Evolutionary conservation across 495 filamentous ascomycete genomes (phyloP).

Genomic region (Daldinia childiae): DNA sequence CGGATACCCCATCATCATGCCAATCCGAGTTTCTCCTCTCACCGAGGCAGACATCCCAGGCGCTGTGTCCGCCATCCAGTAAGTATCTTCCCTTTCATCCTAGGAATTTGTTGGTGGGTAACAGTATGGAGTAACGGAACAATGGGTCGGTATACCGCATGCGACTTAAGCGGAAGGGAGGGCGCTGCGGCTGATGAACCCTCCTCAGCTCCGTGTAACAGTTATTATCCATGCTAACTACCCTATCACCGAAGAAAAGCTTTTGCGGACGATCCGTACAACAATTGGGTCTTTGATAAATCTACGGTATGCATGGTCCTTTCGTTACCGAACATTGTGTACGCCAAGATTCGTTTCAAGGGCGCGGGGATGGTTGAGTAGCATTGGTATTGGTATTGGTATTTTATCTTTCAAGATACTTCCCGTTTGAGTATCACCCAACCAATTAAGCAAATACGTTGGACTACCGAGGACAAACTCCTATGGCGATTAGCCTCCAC

Average conservation of each 20-base stretch:
- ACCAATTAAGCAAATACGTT: not conserved
- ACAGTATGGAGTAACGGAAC: conserved; percentile 17
- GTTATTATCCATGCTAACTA: conserved; percentile 23
- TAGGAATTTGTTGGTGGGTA: conserved; percentile 13
- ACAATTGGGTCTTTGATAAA: conserved; percentile 67
- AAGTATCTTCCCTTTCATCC: conserved; percentile 23
- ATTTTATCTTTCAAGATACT: not conserved
- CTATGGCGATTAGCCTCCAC: conserved; percentile 4
- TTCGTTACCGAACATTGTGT: not conserved
- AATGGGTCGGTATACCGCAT: not conserved
- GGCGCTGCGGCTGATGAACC: conserved; percentile 29
- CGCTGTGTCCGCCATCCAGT: conserved; percentile 61
- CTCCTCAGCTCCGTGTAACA: conserved; percentile 12
- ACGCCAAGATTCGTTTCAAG: conserved; percentile 35
- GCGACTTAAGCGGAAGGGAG: conserved; percentile 2
- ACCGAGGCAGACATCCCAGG: conserved; percentile 67
- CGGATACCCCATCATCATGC: conserved; percentile 55
- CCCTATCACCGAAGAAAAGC: conserved; percentile 58
- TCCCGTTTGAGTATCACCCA: not conserved
- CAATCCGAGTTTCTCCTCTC: conserved; percentile 65
- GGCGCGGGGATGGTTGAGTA: conserved; percentile 22
- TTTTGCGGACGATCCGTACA: conserved; percentile 73
- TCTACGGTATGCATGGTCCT: conserved; percentile 58
- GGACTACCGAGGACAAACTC: not conserved
- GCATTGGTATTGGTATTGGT: not conserved